Percentiles rank a stretch among this genome's conserved stretches.
These are phyloP conservation scores for Pichia insulana DNA, from an alignment of 805 yeast genomes.

Conservation along the genomic window DNA sequence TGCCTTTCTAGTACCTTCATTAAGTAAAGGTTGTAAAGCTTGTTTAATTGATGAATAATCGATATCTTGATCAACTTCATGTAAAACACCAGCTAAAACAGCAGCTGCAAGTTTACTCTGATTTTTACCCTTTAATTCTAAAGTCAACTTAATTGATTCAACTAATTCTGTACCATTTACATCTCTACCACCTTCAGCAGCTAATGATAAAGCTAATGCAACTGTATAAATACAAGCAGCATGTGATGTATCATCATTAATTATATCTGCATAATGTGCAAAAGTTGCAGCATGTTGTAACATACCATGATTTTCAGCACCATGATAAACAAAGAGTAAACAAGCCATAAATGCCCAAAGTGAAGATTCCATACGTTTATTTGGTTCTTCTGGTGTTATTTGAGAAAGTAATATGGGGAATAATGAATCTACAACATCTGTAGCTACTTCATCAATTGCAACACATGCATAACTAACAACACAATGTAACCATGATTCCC, in stretches of 20 bases:
- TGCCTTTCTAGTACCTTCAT: slow-evolving; percentile 45
- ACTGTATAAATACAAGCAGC: slow-evolving; percentile 39
- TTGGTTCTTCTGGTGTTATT: not conserved
- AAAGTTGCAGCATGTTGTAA: slow-evolving; percentile 38
- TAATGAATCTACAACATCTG: slow-evolving; percentile 22
- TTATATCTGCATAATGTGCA: slow-evolving; percentile 35
- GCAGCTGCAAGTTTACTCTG: slow-evolving; percentile 36
- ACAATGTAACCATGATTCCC: slow-evolving; percentile 32
- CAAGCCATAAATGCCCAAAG: slow-evolving; percentile 19
- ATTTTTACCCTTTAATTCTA: not conserved
- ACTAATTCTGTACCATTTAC: slow-evolving; percentile 18
- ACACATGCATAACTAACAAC: slow-evolving; percentile 36
- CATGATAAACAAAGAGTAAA: slow-evolving; percentile 37
- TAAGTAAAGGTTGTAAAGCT: slow-evolving; percentile 35
- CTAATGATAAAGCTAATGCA: slow-evolving; percentile 36
- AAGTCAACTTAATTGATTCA: not conserved
- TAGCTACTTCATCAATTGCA: slow-evolving; percentile 43
- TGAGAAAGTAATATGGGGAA: slow-evolving; percentile 22
- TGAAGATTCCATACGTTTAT: slow-evolving; percentile 3
- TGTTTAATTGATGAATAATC: slow-evolving; percentile 23
- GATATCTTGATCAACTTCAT: slow-evolving; percentile 39
- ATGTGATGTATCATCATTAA: slow-evolving; percentile 34
- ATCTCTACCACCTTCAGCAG: slow-evolving; percentile 30
- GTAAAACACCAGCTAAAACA: slow-evolving; percentile 45
- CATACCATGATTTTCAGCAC: slow-evolving; percentile 41